Evolutionary conservation across 2,329 filamentous ascomycete species (phyloP), one percentile per base, ranked within the genome.

Genomic region (Trematosphaeria pertusa): DNA sequence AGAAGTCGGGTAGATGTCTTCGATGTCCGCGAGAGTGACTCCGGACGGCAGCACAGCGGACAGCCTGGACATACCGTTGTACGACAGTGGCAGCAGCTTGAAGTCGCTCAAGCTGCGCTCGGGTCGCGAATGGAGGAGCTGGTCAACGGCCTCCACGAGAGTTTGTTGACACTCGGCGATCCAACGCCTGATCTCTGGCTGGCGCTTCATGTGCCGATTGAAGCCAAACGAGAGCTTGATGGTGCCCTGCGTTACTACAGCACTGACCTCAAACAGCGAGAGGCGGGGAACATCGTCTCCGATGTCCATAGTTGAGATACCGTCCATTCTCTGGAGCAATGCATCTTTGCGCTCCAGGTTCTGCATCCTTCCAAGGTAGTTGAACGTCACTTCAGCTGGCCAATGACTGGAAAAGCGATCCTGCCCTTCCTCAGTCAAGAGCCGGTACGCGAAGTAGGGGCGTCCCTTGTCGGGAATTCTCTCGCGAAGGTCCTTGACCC

Each of bases 361-460:
- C 36, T 69, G 64, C 28, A 67, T 51, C 33, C 59, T 53, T 6
- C 67, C 67, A 11, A 67, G 56, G 28, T 70, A 70, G 33, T 70
- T 70, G 40, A 70, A 70, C 3, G 61, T 51, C 7, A 65, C 59
- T 42, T 70, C 66, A 17, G 64, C 64, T 18, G 66, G 66, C 66
- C 66, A 70, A 39, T 67, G 64, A 17, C 55, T 55, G 14, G 60
- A 50, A 44, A 65, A 70, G 2, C 54, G 50, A 20, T 56, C 54
- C 36, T 58, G 50, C 8, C 64, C 65, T 40, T 61, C 56, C 34
- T 62, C 52, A 1, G 58, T 58, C 0, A 69, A 49, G 28, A 61
- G 46, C 5, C 64, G 42, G 32, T 63, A 59, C 2, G 64, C 64
- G 31, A 70, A 70, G 44, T 70, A 70, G 10, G 65, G 61, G 22